A percentile compares a stretch with the other conserved stretches of the same genome.
Evolutionary conservation across 176 grass and related monocot species (phyloP).

Genomic region (Musa schizocarpa): DNA sequence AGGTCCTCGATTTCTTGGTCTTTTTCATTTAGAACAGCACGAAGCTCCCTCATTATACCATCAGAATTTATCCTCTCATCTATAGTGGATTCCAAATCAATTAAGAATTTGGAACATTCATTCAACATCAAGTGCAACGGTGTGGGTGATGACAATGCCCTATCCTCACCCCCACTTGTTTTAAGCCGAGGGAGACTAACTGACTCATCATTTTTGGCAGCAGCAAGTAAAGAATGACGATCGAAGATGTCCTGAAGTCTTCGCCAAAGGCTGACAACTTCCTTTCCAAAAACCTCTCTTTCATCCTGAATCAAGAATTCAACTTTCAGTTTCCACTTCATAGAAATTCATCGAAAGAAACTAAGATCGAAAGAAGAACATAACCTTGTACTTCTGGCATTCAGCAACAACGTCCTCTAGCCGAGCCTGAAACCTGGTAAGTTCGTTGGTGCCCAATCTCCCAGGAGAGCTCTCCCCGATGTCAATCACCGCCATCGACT

Average conservation of each 20-base stretch:
- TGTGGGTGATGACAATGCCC: conserved; percentile 8
- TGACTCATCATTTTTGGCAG: not conserved
- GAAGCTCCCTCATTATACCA: not conserved
- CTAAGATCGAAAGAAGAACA: not conserved
- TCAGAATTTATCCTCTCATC: conserved; percentile 17
- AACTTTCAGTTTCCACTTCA: not conserved
- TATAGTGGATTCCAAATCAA: conserved; percentile 41
- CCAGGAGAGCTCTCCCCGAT: conserved; percentile 33
- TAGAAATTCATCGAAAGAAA: conserved; percentile 1
- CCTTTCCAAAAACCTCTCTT: conserved; percentile 58
- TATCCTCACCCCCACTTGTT: conserved; percentile 27
- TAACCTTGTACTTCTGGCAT: conserved; percentile 76
- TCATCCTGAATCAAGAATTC: conserved; percentile 66
- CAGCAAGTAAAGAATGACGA: conserved; percentile 12
- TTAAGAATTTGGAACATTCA: conserved; percentile 65
- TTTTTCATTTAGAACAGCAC: conserved; percentile 24
- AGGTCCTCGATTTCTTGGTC: conserved; percentile 64
- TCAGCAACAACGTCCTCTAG: conserved; percentile 38
- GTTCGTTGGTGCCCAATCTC: conserved; percentile 15
- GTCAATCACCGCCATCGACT: conserved; percentile 77
- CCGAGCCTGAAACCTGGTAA: conserved; percentile 12
- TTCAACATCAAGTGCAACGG: conserved; percentile 57
- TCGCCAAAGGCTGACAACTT: conserved; percentile 41
- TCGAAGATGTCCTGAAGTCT: conserved; percentile 44
- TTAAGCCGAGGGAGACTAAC: conserved; percentile 11